Evolutionary conservation across 2,329 filamentous ascomycete species (phyloP), one percentile per base, ranked within the genome.

Genomic region (Trichoderma sp.): DNA sequence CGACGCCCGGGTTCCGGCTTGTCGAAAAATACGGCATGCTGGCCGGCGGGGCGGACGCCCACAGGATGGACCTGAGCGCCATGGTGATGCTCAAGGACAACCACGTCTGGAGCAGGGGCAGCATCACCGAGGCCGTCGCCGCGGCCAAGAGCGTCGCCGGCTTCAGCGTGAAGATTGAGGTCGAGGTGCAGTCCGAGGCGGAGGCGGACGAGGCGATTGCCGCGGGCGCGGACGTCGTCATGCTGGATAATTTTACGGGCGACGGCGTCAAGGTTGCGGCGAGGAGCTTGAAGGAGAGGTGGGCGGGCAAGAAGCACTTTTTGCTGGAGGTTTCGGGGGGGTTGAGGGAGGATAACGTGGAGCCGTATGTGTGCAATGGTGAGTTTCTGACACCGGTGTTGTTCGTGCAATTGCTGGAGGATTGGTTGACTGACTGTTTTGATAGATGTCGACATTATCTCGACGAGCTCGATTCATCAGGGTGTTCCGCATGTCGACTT

Each of bases 71-170:
- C 76, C 82, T 99, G 64, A 91, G 88, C 76, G 86, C 89, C 69
- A 98, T 99, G 95, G 93, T 93, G 64, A 99, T 99, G 95, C 84
- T 99, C 69, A 99, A 99, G 81, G 95, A 99, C 79, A 99, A 99
- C 78, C 95, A 99, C 78, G 90, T 99, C 65, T 97, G 94, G 90
- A 92, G 92, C 68, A 89, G 90, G 62, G 90, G 90, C 28, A 91
- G 90, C 74, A 98, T 99, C 76, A 88, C 90, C 1, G 87, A 90
- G 24, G 95, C 95, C 6, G 93, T 99, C 26, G 81, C 82, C 47
- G 92, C 94, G 2, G 95, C 95, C 26, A 92, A 92, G 75, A 83
- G 88, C 12, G 92, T 90, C 0, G 94, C 88, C 9, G 95, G 95
- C 0, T 99, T 98, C 78, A 88, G 91, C 47, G 83, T 97, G 66